These are phyloP conservation scores for Ophiocordyceps sinensis DNA, from an alignment of 2,329 filamentous ascomycete species.

Conservation along the genomic window DNA sequence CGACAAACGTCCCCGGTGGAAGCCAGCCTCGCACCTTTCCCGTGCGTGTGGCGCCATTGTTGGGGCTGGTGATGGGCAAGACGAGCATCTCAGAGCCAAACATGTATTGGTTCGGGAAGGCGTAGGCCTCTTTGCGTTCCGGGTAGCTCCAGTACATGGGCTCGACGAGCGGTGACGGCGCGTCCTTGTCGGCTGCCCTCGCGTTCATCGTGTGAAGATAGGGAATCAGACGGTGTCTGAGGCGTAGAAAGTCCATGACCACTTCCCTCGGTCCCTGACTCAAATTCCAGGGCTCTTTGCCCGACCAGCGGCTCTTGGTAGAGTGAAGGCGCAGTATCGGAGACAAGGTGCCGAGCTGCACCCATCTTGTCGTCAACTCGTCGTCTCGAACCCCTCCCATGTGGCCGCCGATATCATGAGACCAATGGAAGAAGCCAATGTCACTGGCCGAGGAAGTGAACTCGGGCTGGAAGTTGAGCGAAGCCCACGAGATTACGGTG, in stretches of 20 bases:
- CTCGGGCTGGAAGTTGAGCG: constrained; percentile 48
- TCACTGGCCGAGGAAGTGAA: constrained; percentile 53
- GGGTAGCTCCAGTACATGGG: constrained; percentile 50
- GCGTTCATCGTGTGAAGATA: constrained; percentile 46
- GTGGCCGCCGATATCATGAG: constrained; percentile 54
- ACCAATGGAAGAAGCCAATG: constrained; percentile 56
- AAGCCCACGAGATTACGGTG: constrained; percentile 43
- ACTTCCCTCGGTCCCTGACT: constrained; percentile 27
- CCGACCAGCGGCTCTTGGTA: constrained; percentile 39
- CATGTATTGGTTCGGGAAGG: constrained; percentile 40
- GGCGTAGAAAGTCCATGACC: constrained; percentile 33
- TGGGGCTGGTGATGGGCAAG: constrained; percentile 37
- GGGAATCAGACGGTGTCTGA: constrained; percentile 44
- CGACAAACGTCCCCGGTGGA: constrained; percentile 37
- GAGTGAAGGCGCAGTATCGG: constrained; percentile 49
- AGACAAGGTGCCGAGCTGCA: constrained; percentile 46
- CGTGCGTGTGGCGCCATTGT: constrained; percentile 28
- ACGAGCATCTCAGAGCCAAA: constrained; percentile 44
- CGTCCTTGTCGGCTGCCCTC: constrained; percentile 21
- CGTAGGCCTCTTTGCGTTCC: constrained; percentile 36
- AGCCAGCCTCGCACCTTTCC: constrained; percentile 40
- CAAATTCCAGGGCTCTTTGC: constrained; percentile 46
- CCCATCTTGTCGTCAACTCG: constrained; percentile 44
- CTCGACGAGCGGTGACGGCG: constrained; percentile 38
- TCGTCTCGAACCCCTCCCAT: constrained; percentile 40